A percentile compares a stretch with the other conserved stretches of the same genome.
Conservation (phyloP, 345 rosid species). For the Citropsis articulata region DNA sequence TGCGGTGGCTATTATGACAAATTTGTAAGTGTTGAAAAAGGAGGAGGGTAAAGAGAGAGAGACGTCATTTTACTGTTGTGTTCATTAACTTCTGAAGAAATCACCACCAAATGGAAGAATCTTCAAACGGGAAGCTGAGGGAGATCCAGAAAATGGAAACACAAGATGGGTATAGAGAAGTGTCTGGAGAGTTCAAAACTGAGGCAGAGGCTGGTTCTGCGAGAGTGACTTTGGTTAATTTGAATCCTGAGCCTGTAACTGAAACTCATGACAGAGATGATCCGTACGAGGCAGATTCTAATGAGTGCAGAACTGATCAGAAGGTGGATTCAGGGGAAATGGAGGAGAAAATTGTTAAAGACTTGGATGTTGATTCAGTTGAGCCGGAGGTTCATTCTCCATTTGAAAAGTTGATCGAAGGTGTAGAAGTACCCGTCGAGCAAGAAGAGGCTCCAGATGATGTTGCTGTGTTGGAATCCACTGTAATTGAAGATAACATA, state of each 20-base stretch:
- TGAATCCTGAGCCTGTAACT: background rate
- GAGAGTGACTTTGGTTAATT: constrained; percentile 12
- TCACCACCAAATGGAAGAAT: constrained; percentile 29
- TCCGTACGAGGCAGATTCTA: constrained; percentile 21
- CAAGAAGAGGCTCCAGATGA: constrained; percentile 4
- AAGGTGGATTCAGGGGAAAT: constrained; percentile 9
- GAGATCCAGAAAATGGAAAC: constrained; percentile 21
- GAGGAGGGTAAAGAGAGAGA: background rate
- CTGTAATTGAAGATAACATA: constrained; percentile 6
- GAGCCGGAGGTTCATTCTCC: constrained; percentile 9
- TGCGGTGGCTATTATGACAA: background rate
- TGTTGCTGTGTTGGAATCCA: constrained; percentile 13
- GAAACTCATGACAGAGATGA: constrained; percentile 10
- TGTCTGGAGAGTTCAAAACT: constrained; percentile 9
- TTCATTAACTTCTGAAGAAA: background rate
- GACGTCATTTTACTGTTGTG: background rate
- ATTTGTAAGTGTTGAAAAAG: background rate
- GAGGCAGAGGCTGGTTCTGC: constrained; percentile 14
- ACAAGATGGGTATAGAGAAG: constrained; percentile 8
- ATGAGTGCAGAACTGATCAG: constrained; percentile 5
- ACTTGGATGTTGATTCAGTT: constrained; percentile 17
- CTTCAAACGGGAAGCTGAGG: constrained; percentile 21
- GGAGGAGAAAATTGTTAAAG: constrained; percentile 14
- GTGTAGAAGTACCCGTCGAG: constrained; percentile 13
- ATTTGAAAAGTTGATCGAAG: constrained; percentile 9